Conservation (phyloP, 495 filamentous ascomycete species). For the Staphylotrichum tortipilum region DNA sequence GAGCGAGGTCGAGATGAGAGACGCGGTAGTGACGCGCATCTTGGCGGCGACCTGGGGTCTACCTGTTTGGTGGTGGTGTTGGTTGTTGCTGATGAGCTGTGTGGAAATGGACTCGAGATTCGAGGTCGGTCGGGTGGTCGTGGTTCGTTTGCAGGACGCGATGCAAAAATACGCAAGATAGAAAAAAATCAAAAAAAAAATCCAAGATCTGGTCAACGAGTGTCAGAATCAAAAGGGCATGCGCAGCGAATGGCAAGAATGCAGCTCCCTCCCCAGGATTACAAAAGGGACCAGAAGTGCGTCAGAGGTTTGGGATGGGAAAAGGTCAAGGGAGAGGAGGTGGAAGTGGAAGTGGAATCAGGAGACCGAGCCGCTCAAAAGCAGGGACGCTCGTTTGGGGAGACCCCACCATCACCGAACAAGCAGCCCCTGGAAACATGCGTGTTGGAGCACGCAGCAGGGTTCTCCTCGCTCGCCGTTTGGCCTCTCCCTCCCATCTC, state of each 20-base stretch:
- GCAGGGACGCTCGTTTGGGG: background rate
- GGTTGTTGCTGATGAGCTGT: no score
- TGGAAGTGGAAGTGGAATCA: background rate
- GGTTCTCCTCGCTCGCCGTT: background rate
- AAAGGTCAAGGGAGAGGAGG: background rate
- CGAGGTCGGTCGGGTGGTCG: background rate
- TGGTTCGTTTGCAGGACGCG: background rate
- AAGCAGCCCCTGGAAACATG: background rate
- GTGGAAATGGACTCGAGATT: background rate
- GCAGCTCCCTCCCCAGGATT: slow-evolving; percentile 8
- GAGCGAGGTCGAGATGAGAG: slow-evolving; percentile 35
- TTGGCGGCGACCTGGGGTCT: slow-evolving; percentile 12
- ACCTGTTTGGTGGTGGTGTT: background rate
- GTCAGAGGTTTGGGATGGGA: background rate
- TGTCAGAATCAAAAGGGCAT: slow-evolving; percentile 23
- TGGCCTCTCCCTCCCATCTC: no score
- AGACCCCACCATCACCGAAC: background rate
- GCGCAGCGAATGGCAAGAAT: slow-evolving; percentile 8
- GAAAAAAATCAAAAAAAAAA: slow-evolving; percentile 15
- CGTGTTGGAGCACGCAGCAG: slow-evolving; percentile 1
- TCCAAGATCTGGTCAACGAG: slow-evolving; percentile 26
- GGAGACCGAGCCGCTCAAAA: slow-evolving; percentile 2
- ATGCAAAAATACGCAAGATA: background rate
- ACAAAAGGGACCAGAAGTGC: slow-evolving; percentile 5
- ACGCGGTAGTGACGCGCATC: slow-evolving; percentile 37